Evolutionary conservation across 1,284 basidiomycete species (phyloP).

Genomic region (Cryptococcus sp.): DNA sequence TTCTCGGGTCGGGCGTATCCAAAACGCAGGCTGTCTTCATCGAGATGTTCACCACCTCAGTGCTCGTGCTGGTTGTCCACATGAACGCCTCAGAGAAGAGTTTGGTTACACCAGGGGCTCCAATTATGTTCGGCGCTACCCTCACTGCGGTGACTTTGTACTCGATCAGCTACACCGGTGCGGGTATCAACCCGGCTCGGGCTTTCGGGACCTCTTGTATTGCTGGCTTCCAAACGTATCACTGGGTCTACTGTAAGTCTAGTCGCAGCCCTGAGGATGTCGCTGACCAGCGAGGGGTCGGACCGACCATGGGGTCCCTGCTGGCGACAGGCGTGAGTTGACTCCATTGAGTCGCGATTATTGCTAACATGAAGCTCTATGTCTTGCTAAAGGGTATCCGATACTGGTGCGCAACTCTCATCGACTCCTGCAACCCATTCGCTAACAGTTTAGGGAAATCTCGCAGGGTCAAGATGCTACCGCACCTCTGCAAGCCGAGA

Average conservation of each 20-base stretch:
- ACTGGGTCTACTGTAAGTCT: conserved; percentile 52
- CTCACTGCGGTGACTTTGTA: conserved; percentile 61
- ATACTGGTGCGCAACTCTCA: conserved; percentile 45
- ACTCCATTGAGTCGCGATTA: too few species aligned
- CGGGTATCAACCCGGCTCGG: conserved; percentile 53
- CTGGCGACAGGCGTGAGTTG: conserved; percentile 3
- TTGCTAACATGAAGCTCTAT: conserved; percentile 48
- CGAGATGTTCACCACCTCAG: conserved; percentile 62
- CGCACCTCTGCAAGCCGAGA: conserved; percentile 1
- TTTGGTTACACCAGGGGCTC: conserved; percentile 62
- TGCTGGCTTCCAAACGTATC: conserved; percentile 54
- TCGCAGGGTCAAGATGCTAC: conserved; percentile 20
- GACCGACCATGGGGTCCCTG: conserved; percentile 44
- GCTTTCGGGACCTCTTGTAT: conserved; percentile 67
- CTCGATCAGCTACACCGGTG: conserved; percentile 34
- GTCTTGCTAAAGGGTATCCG: conserved; percentile 51
- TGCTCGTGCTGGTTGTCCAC: conserved; percentile 47
- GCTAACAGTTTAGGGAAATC: conserved; percentile 19
- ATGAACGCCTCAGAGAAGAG: conserved; percentile 57
- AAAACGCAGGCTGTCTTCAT: conserved; percentile 55
- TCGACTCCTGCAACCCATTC: too few species aligned
- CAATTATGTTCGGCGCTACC: conserved; percentile 64
- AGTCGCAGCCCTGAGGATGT: neutral
- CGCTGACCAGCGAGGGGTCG: conserved; percentile 51
- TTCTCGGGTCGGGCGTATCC: conserved; percentile 12